These are phyloP conservation scores for Aspergillus pseudoterreus DNA, from an alignment of 2,329 filamentous ascomycete genomes.

Conservation along the genomic window DNA sequence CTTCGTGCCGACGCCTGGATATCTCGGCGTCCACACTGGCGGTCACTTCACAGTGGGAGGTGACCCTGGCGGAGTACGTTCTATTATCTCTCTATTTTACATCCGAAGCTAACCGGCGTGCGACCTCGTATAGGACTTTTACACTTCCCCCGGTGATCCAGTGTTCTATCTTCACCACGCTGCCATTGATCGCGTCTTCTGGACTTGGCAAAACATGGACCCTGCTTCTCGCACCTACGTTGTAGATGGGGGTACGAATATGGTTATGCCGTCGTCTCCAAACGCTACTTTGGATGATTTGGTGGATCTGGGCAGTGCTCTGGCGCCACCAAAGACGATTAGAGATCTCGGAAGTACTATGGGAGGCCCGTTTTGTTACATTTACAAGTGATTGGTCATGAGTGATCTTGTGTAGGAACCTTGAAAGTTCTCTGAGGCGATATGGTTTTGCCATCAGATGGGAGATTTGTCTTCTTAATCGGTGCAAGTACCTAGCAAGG, in stretches of 20 bases:
- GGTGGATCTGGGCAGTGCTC: constrained; percentile 16
- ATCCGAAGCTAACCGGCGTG: background rate
- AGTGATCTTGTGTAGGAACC: too few species aligned
- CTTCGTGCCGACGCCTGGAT: constrained; percentile 9
- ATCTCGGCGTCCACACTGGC: constrained; percentile 41
- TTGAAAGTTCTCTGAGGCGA: too few species aligned
- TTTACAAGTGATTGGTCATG: constrained; percentile 11
- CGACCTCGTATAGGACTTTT: constrained; percentile 34
- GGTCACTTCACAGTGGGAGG: constrained; percentile 47
- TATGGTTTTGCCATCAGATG: too few species aligned
- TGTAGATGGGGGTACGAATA: background rate
- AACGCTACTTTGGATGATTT: constrained; percentile 24
- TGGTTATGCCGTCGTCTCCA: background rate
- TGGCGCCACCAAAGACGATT: constrained; percentile 13
- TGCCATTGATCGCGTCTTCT: constrained; percentile 45
- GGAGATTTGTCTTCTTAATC: too few species aligned
- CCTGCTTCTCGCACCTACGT: constrained; percentile 4
- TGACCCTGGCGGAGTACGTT: constrained; percentile 34
- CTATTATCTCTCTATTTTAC: background rate
- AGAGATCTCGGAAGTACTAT: constrained; percentile 18
- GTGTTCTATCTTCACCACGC: constrained; percentile 47
- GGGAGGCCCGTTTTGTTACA: constrained; percentile 23
- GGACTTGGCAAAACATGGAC: constrained; percentile 46
- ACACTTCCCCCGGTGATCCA: constrained; percentile 43
- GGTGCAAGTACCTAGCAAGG: too few species aligned